Conservation (phyloP, 176 grass and related monocot genomes). For the Elymus sibiricus region DNA sequence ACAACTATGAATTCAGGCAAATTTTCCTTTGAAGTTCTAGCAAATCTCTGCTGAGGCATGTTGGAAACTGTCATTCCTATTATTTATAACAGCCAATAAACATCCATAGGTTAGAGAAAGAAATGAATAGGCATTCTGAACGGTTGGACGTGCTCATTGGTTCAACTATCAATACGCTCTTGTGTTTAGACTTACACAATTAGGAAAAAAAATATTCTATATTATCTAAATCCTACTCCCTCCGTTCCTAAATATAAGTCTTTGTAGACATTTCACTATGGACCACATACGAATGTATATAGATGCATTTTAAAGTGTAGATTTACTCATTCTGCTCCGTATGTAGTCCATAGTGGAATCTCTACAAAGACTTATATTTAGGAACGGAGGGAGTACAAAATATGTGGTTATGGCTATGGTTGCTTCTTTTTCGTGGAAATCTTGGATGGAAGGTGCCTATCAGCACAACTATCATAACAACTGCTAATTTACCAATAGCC, state of each 20-base stretch:
- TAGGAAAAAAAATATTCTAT: slow-evolving; percentile 75
- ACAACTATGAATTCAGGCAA: slow-evolving; percentile 54
- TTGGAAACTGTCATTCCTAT: not conserved
- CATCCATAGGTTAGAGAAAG: not conserved
- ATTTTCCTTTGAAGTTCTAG: slow-evolving; percentile 43
- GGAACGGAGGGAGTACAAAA: too few species aligned
- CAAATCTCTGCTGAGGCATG: slow-evolving; percentile 44
- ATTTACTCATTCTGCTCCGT: too few species aligned
- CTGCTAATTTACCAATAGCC: slow-evolving; percentile 40
- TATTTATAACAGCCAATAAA: slow-evolving; percentile 8
- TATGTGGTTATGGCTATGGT: not conserved
- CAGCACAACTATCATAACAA: slow-evolving; percentile 59
- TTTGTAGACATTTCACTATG: too few species aligned
- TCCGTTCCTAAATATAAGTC: too few species aligned
- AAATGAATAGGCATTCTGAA: slow-evolving; percentile 43
- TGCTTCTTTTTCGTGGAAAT: slow-evolving; percentile 58
- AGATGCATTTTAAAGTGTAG: too few species aligned
- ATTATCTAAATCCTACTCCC: slow-evolving; percentile 62
- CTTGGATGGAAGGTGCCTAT: slow-evolving; percentile 35
- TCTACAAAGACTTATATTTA: too few species aligned
- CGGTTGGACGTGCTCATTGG: slow-evolving; percentile 8
- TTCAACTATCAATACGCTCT: slow-evolving; percentile 9
- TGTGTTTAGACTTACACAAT: slow-evolving; percentile 66
- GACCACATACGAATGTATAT: too few species aligned
- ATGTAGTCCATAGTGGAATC: too few species aligned